Base-by-base conservation (phyloP, 75 land plant species). In the Sequoiadendron giganteum region DNA sequence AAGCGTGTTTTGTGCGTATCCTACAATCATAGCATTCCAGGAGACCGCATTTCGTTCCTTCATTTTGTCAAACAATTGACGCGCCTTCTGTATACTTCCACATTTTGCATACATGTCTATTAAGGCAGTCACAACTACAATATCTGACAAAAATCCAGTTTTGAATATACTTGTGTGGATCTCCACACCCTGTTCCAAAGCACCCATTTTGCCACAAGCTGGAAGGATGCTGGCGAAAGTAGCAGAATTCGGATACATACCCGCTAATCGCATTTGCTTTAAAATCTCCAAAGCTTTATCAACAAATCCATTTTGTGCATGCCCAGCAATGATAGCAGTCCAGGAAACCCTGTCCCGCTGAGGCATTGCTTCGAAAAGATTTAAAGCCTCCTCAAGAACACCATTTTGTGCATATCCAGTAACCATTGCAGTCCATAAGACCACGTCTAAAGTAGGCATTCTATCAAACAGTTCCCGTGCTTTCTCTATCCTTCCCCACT, bases 401-500 rank as follows among this genome's bases (percentile, higher is more conserved):
- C 91, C 93, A 84, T 90, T 91, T 56, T 94, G 94, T n/a, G 91
- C 89, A 87, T 90, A 88, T 65, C 93, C 91, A 73, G 95, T 92
- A 21, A 94, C 90, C 39, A 95, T 86, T 3, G 95, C 93, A 88
- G 93, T 96, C 94, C 97, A 96, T 43, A 93, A 87, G 8, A 95
- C 90, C 18, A 89, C 45, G 43, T 95, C 93, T 49, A 15, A 49
- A 32, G 38, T 65, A 14, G 88, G 88, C 91, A 93, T 91, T 61
- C 28, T 92, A 30, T 85, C 85, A 52, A 91, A 93, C 14, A 93
- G 87, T 49, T 36, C 28, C 16, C 89, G 85, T 42, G 97, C 96
- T 87, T 92, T 90, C 39, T 42, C 81, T 89, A 91, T 89, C 40
- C 81, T 85, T 73, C 92, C 92, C 78, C 89, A 92, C 16, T 93